These are phyloP conservation scores for Chimonanthus salicifolius DNA, from an alignment of 164 flowering plant genomes.

Conservation along the genomic window DNA sequence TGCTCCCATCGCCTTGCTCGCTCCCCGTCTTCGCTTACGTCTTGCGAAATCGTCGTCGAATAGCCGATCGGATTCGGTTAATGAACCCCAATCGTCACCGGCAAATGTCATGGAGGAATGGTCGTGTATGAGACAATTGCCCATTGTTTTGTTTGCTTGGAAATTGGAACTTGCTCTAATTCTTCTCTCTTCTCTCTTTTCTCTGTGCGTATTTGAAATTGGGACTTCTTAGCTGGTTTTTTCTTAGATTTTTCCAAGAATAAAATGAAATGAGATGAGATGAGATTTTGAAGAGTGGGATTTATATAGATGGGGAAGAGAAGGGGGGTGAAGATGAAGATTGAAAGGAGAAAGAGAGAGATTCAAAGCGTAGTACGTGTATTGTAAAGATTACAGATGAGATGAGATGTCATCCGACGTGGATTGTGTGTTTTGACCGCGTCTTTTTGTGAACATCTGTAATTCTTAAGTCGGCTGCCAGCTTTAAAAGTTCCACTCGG, in stretches of 20 bases:
- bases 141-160: not conserved
- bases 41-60: not conserved
- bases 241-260: too few relatives aligned
- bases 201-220: not conserved
- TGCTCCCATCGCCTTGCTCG: not conserved
- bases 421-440: not conserved
- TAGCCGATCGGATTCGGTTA: not conserved
- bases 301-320: not conserved
- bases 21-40: not conserved
- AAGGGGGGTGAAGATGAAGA: not conserved
- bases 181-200: not conserved
- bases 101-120: not conserved
- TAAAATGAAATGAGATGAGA: not conserved
- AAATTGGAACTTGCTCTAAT: not conserved
- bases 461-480: not conserved
- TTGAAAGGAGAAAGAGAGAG: not conserved
- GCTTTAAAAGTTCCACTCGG: not conserved
- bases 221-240: not conserved
- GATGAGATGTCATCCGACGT: not conserved
- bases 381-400: too few relatives aligned
- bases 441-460: not conserved
- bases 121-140: not conserved
- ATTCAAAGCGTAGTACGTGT: not conserved
- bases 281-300: not conserved
- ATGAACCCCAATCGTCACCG: not conserved